These are phyloP conservation scores for Penicillium fuscoglaucum DNA, from an alignment of 2,329 filamentous ascomycete genomes.

Conservation along the genomic window DNA sequence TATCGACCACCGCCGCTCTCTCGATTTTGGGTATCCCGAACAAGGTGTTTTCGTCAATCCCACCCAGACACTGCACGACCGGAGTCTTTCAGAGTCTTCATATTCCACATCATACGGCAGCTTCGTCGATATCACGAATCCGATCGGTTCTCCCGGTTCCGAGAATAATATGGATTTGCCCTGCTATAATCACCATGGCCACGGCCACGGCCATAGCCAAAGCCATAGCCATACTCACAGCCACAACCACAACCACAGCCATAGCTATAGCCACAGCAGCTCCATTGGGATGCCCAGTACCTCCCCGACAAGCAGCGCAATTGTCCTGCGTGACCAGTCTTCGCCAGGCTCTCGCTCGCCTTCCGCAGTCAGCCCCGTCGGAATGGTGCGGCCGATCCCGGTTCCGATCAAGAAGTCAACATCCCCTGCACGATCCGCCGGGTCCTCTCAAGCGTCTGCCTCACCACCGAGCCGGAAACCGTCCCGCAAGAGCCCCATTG, in stretches of 20 bases:
- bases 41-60: slow-evolving; percentile 82
- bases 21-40: slow-evolving; percentile 65
- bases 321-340: slow-evolving; percentile 44
- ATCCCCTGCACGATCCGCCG: slow-evolving; percentile 61
- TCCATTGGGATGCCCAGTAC: slow-evolving; percentile 26
- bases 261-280: slow-evolving; percentile 7
- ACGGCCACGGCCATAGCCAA: slow-evolving; percentile 7
- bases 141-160: slow-evolving; percentile 79
- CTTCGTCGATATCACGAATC: slow-evolving; percentile 79
- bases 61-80: slow-evolving; percentile 81
- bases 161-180: slow-evolving; percentile 68
- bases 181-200: slow-evolving; percentile 31
- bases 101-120: slow-evolving; percentile 72
- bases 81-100: slow-evolving; percentile 83
- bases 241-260: slow-evolving; percentile 30
- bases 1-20: slow-evolving; percentile 72
- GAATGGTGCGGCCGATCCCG: slow-evolving; percentile 67
- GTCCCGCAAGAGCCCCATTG: slow-evolving; percentile 70
- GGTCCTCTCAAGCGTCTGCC: slow-evolving; percentile 60
- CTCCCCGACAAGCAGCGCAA: slow-evolving; percentile 25
- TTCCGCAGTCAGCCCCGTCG: slow-evolving; percentile 64
- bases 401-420: slow-evolving; percentile 48
- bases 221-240: slow-evolving; percentile 8
- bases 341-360: slow-evolving; percentile 47
- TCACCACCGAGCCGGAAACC: slow-evolving; percentile 66